Evolutionary conservation across 2,329 filamentous ascomycete genomes (phyloP).

Genomic region (Sarocladium strictum): DNA sequence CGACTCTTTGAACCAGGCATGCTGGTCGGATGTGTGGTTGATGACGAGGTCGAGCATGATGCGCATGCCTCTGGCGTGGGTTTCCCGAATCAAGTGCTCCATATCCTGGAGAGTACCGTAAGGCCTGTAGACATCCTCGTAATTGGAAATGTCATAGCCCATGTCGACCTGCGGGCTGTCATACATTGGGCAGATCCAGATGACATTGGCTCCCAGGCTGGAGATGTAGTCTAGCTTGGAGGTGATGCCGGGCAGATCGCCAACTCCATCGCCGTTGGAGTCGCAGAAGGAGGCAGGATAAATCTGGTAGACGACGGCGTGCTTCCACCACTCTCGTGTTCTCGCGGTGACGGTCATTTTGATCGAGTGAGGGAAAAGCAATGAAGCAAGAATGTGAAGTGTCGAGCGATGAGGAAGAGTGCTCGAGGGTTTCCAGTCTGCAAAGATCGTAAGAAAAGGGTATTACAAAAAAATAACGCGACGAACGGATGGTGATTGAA

Average conservation of each 20-base stretch:
- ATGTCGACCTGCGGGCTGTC: constrained; percentile 61
- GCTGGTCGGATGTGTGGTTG: constrained; percentile 70
- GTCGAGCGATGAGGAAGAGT: too few species aligned
- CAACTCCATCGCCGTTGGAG: constrained; percentile 52
- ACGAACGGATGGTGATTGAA: not conserved
- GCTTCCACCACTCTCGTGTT: constrained; percentile 46
- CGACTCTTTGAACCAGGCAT: constrained; percentile 66
- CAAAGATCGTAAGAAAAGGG: too few species aligned
- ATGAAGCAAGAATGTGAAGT: too few species aligned
- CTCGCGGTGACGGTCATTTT: constrained; percentile 19
- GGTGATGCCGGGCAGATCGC: constrained; percentile 58
- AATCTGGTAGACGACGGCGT: constrained; percentile 52
- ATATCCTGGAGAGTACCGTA: constrained; percentile 65
- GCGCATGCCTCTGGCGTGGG: constrained; percentile 59
- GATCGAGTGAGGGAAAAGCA: too few species aligned
- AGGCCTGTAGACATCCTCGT: constrained; percentile 56
- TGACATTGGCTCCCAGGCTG: constrained; percentile 53
- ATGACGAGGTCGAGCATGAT: constrained; percentile 71
- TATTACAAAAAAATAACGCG: not conserved
- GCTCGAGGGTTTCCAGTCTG: too few species aligned
- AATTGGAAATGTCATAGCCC: constrained; percentile 66
- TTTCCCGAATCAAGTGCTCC: constrained; percentile 52
- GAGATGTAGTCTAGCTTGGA: constrained; percentile 57
- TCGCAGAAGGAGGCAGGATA: constrained; percentile 54
- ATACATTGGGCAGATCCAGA: constrained; percentile 65